Evolutionary conservation across 1,139 yeast genomes (phyloP), one percentile per base, ranked within the genome.

Genomic region (Zhuliangozyma blackwelliae): DNA sequence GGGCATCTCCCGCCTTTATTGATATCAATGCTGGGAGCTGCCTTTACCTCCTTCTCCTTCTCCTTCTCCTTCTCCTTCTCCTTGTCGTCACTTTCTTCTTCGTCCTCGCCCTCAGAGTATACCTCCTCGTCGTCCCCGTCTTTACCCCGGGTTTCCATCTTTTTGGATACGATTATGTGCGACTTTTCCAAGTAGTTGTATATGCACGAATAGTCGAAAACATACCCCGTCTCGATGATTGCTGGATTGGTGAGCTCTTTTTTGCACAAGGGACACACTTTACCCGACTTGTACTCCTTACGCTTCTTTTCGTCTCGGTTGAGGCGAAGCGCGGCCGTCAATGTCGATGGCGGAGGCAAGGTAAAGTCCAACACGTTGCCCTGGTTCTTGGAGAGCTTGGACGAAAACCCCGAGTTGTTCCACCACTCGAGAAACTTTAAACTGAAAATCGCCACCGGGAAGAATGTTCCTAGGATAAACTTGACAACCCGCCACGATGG

Each of bases 391-490:
- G 78, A 65, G 33, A 87, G 59, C 48, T 80, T 79, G 5, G 73
- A 64, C 1, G 88, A 82, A 50, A 88, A 75, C 45, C 85, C 88
- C 12, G 90, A 80, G 31, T 86, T 77, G 44, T 82, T 81, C 95
- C 96, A 90, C 97, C 97, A 90, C 57, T 92, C 97, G 36, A 89
- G 71, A 49, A 92, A 88, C 59, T 89, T 88, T 45, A 92, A 71
- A 27, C 84, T 56, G 55, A 92, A 90, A 41, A 92, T 84, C 2
- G 95, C 87, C 0, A 85, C 73, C 0, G 97, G 97, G 62, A 92
- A 78, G 25, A 85, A 67, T 1, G 77, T 76, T 25, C 75, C 79
- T 22, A 75, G 61, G 2, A 69, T 37, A 11, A 68, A 54, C 27
- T 71, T 61, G 5, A 70, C 42, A 1, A 64, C 34, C 29, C 52